Evolutionary conservation across 2,329 filamentous ascomycete genomes (phyloP).

Genomic region (Coniochaeta sp.): DNA sequence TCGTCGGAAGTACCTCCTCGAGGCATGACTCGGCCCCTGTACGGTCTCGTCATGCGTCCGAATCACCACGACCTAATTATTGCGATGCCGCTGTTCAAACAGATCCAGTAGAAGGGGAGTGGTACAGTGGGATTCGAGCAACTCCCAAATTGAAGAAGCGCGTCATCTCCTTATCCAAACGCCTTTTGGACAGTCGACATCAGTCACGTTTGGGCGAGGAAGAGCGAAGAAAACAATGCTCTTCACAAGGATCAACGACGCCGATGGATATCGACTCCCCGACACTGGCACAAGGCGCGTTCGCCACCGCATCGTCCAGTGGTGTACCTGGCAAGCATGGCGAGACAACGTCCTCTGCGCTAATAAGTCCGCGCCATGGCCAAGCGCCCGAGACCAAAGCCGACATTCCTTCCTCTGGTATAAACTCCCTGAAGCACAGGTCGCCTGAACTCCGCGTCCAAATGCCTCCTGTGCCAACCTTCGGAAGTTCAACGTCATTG

Average conservation of each 20-base stretch:
- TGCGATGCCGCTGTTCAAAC: slow-evolving; percentile 46
- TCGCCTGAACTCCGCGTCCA: slow-evolving; percentile 45
- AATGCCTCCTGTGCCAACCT: slow-evolving; percentile 46
- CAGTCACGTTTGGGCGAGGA: slow-evolving; percentile 32
- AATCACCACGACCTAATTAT: slow-evolving; percentile 33
- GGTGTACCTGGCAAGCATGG: neutral
- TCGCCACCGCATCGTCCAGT: neutral
- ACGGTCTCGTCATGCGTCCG: slow-evolving; percentile 30
- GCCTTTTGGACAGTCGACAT: slow-evolving; percentile 41
- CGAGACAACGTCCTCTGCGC: neutral
- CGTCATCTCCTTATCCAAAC: slow-evolving; percentile 45
- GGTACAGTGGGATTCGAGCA: slow-evolving; percentile 35
- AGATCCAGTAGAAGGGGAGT: slow-evolving; percentile 44
- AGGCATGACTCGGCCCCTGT: slow-evolving; percentile 20
- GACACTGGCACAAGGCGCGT: neutral
- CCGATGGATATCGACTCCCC: slow-evolving; percentile 33
- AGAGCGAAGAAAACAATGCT: slow-evolving; percentile 22
- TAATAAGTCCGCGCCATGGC: neutral
- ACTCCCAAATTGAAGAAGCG: slow-evolving; percentile 34
- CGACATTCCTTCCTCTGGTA: neutral
- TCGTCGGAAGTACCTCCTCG: slow-evolving; percentile 16
- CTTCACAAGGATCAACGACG: slow-evolving; percentile 17
- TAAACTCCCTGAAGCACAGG: slow-evolving; percentile 22
- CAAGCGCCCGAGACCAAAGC: slow-evolving; percentile 1
- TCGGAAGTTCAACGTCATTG: slow-evolving; percentile 30